Evolutionary conservation across 2,329 filamentous ascomycete genomes (phyloP).

Genomic region (Colletotrichum trifolii): DNA sequence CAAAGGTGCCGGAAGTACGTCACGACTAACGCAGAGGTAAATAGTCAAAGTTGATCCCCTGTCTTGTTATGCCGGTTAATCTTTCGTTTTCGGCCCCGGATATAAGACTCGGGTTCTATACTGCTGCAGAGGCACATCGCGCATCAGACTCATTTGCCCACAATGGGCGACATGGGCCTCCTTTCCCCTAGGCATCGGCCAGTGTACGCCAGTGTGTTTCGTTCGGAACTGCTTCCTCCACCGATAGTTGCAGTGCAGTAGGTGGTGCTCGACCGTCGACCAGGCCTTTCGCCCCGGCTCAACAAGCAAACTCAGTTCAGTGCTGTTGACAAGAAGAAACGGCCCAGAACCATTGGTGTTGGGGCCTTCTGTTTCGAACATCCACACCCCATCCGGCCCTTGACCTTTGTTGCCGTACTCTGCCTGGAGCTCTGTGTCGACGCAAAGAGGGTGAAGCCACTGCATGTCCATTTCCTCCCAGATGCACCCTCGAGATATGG

Average conservation of each 20-base stretch:
- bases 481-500: no score
- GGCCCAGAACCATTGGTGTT: background rate
- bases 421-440: background rate
- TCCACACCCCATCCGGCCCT: no score
- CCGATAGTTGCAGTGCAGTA: background rate
- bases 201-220: background rate
- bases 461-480: no score
- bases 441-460: background rate
- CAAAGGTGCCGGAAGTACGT: no score
- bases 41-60: no score
- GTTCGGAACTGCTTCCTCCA: background rate
- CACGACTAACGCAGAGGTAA: no score
- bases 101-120: background rate
- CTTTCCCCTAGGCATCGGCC: background rate
- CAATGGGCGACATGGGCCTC: no score
- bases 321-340: background rate
- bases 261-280: background rate
- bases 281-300: background rate
- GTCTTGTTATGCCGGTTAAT: no score
- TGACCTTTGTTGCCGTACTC: background rate
- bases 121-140: background rate
- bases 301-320: slow-evolving; percentile 1
- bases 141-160: background rate
- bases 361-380: no score
- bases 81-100: background rate